These are phyloP conservation scores for Crithidia mellificae DNA, from an alignment of 208 protist genomes.

Conservation along the genomic window DNA sequence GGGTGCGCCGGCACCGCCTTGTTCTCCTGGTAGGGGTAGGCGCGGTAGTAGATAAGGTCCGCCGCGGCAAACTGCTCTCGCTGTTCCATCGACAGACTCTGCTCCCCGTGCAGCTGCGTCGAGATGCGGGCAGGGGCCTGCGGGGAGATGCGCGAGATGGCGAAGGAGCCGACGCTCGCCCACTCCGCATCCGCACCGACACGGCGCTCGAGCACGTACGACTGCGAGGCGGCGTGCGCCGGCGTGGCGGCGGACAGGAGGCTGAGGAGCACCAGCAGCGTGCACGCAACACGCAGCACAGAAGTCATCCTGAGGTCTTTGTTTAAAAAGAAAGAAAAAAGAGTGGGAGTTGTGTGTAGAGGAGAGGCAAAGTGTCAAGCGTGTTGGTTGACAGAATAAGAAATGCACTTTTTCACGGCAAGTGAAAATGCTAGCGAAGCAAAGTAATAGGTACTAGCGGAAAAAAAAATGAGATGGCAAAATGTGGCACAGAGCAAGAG, in stretches of 20 bases:
- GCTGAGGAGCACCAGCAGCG: slow-evolving; percentile 28
- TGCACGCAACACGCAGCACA: slow-evolving; percentile 17
- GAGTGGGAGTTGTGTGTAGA: neutral
- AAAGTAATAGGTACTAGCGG: too few relatives aligned
- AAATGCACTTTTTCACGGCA: too few relatives aligned
- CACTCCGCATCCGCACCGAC: slow-evolving; percentile 54
- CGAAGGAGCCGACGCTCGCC: slow-evolving; percentile 51
- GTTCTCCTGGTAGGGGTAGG: slow-evolving; percentile 32
- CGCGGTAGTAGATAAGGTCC: slow-evolving; percentile 76
- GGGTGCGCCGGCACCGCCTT: slow-evolving; percentile 18
- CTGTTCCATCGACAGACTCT: slow-evolving; percentile 33
- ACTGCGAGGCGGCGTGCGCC: slow-evolving; percentile 45
- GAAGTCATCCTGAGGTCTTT: slow-evolving; percentile 2
- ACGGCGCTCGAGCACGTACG: slow-evolving; percentile 73
- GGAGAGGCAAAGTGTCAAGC: too few relatives aligned
- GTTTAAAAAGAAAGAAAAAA: slow-evolving; percentile 11
- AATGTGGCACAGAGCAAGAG: too few relatives aligned
- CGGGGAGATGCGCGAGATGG: slow-evolving; percentile 49
- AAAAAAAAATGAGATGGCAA: too few relatives aligned
- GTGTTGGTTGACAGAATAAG: too few relatives aligned
- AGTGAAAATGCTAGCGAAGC: too few relatives aligned
- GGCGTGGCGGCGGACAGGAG: slow-evolving; percentile 4
- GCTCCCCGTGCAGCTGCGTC: slow-evolving; percentile 27
- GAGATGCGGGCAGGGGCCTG: slow-evolving; percentile 54
- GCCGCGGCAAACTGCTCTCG: slow-evolving; percentile 52